Conservation (phyloP, 495 filamentous ascomycete genomes). For the Xylaria nigripes region DNA sequence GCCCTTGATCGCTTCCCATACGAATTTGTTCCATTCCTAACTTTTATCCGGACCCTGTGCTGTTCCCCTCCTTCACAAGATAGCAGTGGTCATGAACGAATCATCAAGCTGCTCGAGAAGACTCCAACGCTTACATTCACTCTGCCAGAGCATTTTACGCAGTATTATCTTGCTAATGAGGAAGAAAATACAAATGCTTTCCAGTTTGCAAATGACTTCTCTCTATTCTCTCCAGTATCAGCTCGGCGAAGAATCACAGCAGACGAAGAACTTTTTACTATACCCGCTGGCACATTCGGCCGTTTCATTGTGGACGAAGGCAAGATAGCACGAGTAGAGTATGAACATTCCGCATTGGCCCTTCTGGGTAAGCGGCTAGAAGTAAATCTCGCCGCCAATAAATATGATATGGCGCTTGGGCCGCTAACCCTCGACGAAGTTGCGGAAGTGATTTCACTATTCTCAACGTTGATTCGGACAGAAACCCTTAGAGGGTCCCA, state of each 20-base stretch:
- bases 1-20: constrained; percentile 75
- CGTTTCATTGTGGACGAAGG: constrained; percentile 59
- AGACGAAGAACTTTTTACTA: constrained; percentile 38
- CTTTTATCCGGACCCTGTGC: constrained; percentile 33
- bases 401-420: constrained; percentile 27
- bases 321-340: constrained; percentile 49
- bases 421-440: constrained; percentile 29
- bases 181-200: constrained; percentile 74
- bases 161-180: constrained; percentile 67
- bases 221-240: constrained; percentile 40
- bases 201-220: constrained; percentile 42
- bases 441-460: constrained; percentile 33
- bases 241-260: constrained; percentile 20
- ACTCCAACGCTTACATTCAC: constrained; percentile 66
- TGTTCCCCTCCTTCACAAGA: constrained; percentile 31
- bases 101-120: constrained; percentile 50
- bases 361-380: constrained; percentile 70
- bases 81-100: constrained; percentile 41
- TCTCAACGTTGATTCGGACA: constrained; percentile 36
- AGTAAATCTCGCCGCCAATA: constrained; percentile 35
- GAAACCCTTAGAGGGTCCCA: constrained; percentile 25
- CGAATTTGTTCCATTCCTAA: constrained; percentile 73
- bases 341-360: constrained; percentile 66
- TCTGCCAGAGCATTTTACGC: constrained; percentile 54
- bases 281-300: constrained; percentile 58